phyloP scores from a whole-genome alignment of 805 yeast genomes.

The Candida easanensis region DNA sequence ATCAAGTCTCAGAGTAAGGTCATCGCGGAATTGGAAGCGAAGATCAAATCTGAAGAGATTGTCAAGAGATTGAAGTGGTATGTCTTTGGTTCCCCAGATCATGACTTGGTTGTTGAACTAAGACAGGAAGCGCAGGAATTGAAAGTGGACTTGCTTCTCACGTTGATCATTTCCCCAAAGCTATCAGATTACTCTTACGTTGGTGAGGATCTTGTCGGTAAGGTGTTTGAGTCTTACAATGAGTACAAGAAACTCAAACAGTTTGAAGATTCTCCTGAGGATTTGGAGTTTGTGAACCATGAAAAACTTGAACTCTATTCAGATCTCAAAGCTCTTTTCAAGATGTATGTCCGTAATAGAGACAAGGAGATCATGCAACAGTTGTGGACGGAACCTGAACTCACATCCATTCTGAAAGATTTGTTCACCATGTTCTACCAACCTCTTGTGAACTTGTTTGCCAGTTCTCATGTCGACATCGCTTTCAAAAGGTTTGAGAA shows the following conservation, averaged over 20 bases:
- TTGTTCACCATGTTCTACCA: slow-evolving; percentile 70
- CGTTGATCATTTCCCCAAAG: slow-evolving; percentile 24
- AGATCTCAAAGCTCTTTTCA: slow-evolving; percentile 59
- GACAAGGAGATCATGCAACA: slow-evolving; percentile 76
- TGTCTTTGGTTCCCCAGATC: slow-evolving; percentile 33
- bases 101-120: slow-evolving; percentile 29
- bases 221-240: slow-evolving; percentile 25
- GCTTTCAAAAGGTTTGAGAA: slow-evolving; percentile 61
- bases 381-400: slow-evolving; percentile 81
- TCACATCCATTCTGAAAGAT: slow-evolving; percentile 72
- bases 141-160: slow-evolving; percentile 19
- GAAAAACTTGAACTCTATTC: slow-evolving; percentile 38
- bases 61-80: slow-evolving; percentile 30
- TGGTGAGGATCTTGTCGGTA: slow-evolving; percentile 15
- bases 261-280: slow-evolving; percentile 19
- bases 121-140: slow-evolving; percentile 22
- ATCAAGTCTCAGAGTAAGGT: slow-evolving; percentile 58
- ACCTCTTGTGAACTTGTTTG: slow-evolving; percentile 68
- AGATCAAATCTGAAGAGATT: slow-evolving; percentile 30
- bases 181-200: slow-evolving; percentile 15
- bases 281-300: slow-evolving; percentile 19
- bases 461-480: slow-evolving; percentile 60
- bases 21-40: slow-evolving; percentile 42
- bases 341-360: slow-evolving; percentile 58
- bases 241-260: slow-evolving; percentile 29